Conservation (phyloP, 257 asterid genomes). For the Gentiana macrophylla region DNA sequence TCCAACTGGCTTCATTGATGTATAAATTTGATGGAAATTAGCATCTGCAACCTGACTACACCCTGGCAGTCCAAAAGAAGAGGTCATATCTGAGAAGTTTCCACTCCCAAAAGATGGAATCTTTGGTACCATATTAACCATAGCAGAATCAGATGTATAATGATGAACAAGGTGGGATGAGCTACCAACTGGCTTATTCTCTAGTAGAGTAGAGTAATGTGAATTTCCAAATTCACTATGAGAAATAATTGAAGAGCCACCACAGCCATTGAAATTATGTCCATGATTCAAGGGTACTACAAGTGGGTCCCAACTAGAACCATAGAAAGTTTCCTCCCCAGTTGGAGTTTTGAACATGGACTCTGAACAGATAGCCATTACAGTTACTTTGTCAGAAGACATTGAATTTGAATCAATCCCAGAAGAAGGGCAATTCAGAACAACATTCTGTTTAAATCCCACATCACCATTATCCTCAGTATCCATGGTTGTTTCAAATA, state of each 20-base stretch:
- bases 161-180: conserved; percentile 46
- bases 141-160: conserved; percentile 38
- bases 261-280: conserved; percentile 23
- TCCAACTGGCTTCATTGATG: conserved; percentile 13
- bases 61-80: conserved; percentile 28
- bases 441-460: conserved; percentile 23
- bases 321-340: conserved; percentile 38
- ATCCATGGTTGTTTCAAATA: conserved; percentile 33
- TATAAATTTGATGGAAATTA: conserved; percentile 17
- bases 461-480: conserved; percentile 43
- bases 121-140: conserved; percentile 49
- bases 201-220: conserved; percentile 29
- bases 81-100: conserved; percentile 46
- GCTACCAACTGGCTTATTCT: conserved; percentile 28
- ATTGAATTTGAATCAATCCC: conserved; percentile 17
- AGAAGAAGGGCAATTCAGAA: conserved; percentile 27
- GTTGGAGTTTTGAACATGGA: conserved; percentile 22
- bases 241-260: conserved; percentile 32
- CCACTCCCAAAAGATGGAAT: conserved; percentile 53
- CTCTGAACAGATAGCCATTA: conserved; percentile 20
- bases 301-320: conserved; percentile 62
- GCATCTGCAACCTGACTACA: conserved; percentile 26
- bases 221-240: conserved; percentile 50
- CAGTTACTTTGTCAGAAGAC: conserved; percentile 27
- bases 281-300: conserved; percentile 40